phyloP scores from a whole-genome alignment of 202 grass and related monocot genomes.

The Elaeis oleifera region DNA sequence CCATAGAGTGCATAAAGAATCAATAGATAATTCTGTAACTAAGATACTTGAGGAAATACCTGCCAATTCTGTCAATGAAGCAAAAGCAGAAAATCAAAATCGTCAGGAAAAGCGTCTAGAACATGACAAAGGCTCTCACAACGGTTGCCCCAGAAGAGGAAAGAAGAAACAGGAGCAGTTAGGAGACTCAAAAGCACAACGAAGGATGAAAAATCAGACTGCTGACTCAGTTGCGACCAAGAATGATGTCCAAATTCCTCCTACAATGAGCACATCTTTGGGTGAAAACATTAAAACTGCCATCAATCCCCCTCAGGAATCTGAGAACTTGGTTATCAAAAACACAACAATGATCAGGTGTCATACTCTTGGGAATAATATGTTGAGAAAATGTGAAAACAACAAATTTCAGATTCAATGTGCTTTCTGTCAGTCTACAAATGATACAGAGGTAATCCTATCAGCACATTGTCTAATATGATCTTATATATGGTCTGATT shows the following conservation, averaged over 20 bases:
- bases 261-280: constrained; percentile 10
- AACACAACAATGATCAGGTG: constrained; percentile 15
- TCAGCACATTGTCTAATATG: too few species aligned
- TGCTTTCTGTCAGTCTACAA: constrained; percentile 65
- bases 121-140: not conserved
- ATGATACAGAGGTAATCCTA: constrained; percentile 53
- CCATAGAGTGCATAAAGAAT: too few species aligned
- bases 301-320: not conserved
- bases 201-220: too few species aligned
- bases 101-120: too few species aligned
- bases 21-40: constrained; percentile 2
- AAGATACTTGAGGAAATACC: constrained; percentile 8
- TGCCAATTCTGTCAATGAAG: constrained; percentile 16
- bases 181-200: not conserved
- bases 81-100: not conserved
- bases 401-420: constrained; percentile 39
- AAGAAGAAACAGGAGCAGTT: not conserved
- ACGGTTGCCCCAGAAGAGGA: not conserved
- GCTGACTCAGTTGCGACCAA: not conserved
- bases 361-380: constrained; percentile 15
- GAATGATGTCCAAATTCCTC: not conserved
- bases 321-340: constrained; percentile 20
- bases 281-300: not conserved
- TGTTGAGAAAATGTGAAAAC: constrained; percentile 43
- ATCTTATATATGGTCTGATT: too few species aligned